A percentile compares a stretch with the other conserved stretches of the same genome.
Evolutionary conservation across 345 rosid species (phyloP).

Genomic region (Salix arbutifolia): DNA sequence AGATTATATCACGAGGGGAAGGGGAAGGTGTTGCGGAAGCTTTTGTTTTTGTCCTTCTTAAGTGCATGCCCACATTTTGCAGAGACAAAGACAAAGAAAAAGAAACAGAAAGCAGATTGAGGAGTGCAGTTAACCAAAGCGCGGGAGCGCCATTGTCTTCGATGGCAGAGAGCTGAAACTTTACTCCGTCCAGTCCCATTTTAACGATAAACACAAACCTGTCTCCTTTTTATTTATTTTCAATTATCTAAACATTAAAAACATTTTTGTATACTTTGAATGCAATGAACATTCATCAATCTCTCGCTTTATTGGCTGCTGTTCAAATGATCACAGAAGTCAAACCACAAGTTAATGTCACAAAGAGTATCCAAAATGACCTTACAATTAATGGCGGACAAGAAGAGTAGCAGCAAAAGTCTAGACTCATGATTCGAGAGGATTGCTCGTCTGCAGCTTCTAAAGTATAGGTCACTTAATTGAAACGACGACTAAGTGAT

Average conservation of each 20-base stretch:
- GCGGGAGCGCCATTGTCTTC: neutral
- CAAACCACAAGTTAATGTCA: neutral
- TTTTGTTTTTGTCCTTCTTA: neutral
- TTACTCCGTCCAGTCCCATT: neutral
- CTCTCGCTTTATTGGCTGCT: neutral
- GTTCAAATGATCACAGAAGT: neutral
- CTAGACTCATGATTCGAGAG: too few species aligned
- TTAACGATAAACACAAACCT: neutral
- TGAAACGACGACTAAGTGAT: too few species aligned
- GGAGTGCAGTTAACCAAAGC: neutral
- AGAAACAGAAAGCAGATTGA: neutral
- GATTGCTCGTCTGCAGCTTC: too few species aligned
- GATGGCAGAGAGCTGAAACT: neutral
- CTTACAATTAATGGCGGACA: too few species aligned
- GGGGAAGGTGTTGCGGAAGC: neutral
- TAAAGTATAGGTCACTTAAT: too few species aligned
- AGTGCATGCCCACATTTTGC: neutral
- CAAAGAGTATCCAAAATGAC: neutral
- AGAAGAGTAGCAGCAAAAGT: too few species aligned
- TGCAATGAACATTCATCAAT: neutral
- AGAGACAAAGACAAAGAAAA: neutral
- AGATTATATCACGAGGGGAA: neutral
- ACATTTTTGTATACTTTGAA: neutral
- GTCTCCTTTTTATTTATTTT: neutral
- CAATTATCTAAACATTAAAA: neutral